Conservation (phyloP, 352 stramenopile genomes). For the Plasmopara muralis region DNA sequence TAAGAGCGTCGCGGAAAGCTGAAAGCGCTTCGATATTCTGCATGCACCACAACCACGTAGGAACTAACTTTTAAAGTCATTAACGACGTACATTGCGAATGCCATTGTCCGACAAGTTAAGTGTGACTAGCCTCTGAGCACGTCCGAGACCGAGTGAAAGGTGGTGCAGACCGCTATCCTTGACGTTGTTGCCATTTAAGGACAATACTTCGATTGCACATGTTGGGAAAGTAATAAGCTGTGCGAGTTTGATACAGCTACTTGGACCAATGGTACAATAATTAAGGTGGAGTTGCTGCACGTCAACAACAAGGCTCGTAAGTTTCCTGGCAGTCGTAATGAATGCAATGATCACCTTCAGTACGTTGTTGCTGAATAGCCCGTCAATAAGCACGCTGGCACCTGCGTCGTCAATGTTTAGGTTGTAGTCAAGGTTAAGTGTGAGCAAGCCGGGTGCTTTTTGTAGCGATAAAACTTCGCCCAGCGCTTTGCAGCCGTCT, state of each 20-base stretch:
- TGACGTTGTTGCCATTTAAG: conserved; percentile 52
- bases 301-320: background rate
- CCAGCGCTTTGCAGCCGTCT: conserved; percentile 52
- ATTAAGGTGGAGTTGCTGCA: conserved; percentile 68
- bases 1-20: conserved; percentile 56
- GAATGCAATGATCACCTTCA: conserved; percentile 38
- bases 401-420: conserved; percentile 46
- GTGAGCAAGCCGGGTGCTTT: conserved; percentile 57
- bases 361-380: conserved; percentile 54
- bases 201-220: conserved; percentile 55
- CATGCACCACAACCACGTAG: background rate
- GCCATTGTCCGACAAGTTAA: conserved; percentile 76
- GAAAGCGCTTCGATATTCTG: conserved; percentile 43
- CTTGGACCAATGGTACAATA: conserved; percentile 46
- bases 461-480: conserved; percentile 38
- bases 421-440: conserved; percentile 74
- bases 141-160: conserved; percentile 67
- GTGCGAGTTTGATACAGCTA: conserved; percentile 60
- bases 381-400: conserved; percentile 50
- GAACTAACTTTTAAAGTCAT: background rate
- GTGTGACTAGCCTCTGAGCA: conserved; percentile 40
- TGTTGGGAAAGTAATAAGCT: conserved; percentile 53
- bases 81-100: conserved; percentile 51
- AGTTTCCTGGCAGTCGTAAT: background rate
- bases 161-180: conserved; percentile 53